phyloP scores from a whole-genome alignment of 2,329 filamentous ascomycete species.

The Calycina marina region DNA sequence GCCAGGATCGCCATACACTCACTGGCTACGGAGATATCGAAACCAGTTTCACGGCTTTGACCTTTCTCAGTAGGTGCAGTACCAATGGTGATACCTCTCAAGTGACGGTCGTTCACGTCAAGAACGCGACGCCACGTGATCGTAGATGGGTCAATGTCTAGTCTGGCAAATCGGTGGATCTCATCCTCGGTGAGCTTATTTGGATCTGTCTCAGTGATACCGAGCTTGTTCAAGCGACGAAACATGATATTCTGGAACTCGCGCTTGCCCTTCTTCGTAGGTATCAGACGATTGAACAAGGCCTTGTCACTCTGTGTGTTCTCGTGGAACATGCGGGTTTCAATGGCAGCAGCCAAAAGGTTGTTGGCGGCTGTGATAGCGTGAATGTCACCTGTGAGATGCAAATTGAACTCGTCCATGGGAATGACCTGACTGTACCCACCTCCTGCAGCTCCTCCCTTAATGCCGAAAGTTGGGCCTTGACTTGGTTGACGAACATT shows the following conservation, averaged over 20 bases:
- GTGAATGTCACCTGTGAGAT: conserved; percentile 94
- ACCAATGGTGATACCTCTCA: conserved; percentile 79
- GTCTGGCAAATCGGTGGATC: conserved; percentile 71
- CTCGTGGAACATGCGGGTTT: conserved; percentile 97
- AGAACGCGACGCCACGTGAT: conserved; percentile 95
- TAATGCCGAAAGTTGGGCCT: conserved; percentile 97
- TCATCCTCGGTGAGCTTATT: conserved; percentile 84
- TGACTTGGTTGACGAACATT: conserved; percentile 96
- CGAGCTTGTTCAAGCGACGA: conserved; percentile 84
- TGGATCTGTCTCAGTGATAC: conserved; percentile 88
- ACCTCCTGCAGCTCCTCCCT: conserved; percentile 91
- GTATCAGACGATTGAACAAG: conserved; percentile 77
- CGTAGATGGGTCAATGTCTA: conserved; percentile 92
- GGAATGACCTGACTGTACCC: conserved; percentile 98
- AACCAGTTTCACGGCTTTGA: conserved; percentile 74
- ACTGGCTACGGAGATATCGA: conserved; percentile 94
- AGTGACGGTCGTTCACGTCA: conserved; percentile 91
- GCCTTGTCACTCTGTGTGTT: conserved; percentile 83
- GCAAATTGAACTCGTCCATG: conserved; percentile 99
- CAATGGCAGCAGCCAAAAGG: conserved; percentile 85
- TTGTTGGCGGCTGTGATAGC: conserved; percentile 97
- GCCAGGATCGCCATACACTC: conserved; percentile 98
- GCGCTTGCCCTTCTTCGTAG: conserved; percentile 77
- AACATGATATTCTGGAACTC: conserved; percentile 84
- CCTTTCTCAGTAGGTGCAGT: conserved; percentile 84